Percentiles rank a stretch among this genome's conserved stretches.
These are phyloP conservation scores for Auriscalpium orientale DNA, from an alignment of 768 basidiomycete genomes.

Conservation along the genomic window DNA sequence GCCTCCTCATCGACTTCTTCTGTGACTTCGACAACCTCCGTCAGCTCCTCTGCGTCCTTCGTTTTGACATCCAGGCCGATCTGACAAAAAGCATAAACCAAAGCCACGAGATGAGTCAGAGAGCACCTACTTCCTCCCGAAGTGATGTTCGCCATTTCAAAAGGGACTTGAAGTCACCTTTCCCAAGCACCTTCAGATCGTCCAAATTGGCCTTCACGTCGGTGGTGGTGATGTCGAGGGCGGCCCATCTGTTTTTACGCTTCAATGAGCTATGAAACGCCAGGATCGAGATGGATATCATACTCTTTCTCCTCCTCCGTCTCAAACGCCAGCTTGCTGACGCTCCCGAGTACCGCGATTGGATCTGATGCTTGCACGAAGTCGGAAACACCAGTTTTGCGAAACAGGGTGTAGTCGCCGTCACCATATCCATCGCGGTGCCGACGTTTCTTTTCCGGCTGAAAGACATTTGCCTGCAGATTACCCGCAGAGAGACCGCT, in stretches of 20 bases:
- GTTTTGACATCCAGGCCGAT: conserved; percentile 79
- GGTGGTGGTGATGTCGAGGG: conserved; percentile 58
- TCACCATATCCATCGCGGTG: conserved; percentile 94
- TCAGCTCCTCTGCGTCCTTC: conserved; percentile 64
- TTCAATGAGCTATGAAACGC: too few relatives aligned
- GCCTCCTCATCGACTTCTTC: conserved; percentile 82
- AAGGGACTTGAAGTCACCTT: conserved; percentile 91
- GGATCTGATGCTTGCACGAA: conserved; percentile 72
- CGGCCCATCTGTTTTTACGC: conserved; percentile 53
- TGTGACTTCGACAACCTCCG: conserved; percentile 59
- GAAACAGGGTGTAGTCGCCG: conserved; percentile 87
- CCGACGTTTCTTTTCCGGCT: conserved; percentile 93
- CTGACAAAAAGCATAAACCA: conserved; percentile 28
- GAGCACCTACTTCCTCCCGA: conserved; percentile 71
- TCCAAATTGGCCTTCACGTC: conserved; percentile 81
- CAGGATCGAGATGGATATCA: conserved; percentile 12
- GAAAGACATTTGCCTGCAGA: conserved; percentile 85
- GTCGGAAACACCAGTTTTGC: conserved; percentile 55
- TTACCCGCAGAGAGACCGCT: conserved; percentile 56
- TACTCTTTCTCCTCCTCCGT: conserved; percentile 83
- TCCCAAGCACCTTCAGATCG: conserved; percentile 95
- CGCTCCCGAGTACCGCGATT: conserved; percentile 66
- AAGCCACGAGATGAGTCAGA: background rate
- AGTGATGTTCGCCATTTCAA: conserved; percentile 86
- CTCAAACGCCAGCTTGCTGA: conserved; percentile 70